Base-by-base conservation (phyloP, 78 protist genomes). In the Dictyostelium citrinum region DNA sequence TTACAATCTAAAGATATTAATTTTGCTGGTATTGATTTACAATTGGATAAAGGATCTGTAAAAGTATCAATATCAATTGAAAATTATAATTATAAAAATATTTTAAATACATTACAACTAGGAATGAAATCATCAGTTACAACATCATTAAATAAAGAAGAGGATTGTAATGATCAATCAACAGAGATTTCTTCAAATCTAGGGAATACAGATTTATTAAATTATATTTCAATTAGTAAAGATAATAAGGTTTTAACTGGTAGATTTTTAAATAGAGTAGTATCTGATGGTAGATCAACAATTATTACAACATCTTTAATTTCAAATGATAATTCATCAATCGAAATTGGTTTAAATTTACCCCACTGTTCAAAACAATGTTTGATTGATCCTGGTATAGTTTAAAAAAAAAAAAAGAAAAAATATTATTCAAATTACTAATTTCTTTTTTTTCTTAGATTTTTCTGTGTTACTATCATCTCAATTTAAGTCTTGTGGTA, bases 211-310 rank as follows among this genome's bases (percentile, higher is more conserved):
- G 29, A 39, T 9, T 20, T n/a, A 41, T n/a, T 84, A 77, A 74
- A 74, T 43, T 84, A 84, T 35, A 27, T 84, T 22, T 37, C 82
- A 22, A 84, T 84, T 10, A 31, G 60, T 33, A 84, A 55, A 55
- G 58, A 84, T 49, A 78, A 78, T 12, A 74, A 74, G 31, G 31
- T 35, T 49, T 67, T 84, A 16, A 49, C 58, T 7, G 82, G 91
- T 55, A 17, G 82, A 29, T 84, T 84, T 64, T 51, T 74, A 10
- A 64, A 84, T 55, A 49, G 83, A 17, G 51, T 55, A 14, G 10
- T 84, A 0, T 46, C 74, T 20, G 91, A 84, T 37, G 82, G 74
- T 11, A 10, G 74, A 24, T 67, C 91, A 33, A 39, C 75, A 5
- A 24, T 43, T 4, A 55, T 45, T 9, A 51, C 81, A 33, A 35